Base-by-base conservation (phyloP, 176 grass and related monocot genomes). In the Eragrostis nindensis region DNA sequence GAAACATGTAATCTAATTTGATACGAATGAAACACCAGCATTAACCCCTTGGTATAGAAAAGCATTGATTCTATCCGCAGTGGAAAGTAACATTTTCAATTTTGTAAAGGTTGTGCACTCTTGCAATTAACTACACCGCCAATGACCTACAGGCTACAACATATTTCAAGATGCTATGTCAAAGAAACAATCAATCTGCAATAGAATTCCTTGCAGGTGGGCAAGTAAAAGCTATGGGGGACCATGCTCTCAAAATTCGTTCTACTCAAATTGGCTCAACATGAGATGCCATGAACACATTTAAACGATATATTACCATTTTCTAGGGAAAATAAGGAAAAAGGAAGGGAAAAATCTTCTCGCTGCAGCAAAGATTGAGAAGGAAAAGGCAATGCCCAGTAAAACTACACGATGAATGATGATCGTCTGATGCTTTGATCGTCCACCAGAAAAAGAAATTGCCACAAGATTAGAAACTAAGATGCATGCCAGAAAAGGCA, bases 81-180 rank as follows among this genome's bases (percentile, higher is more conserved):
- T 48, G 17, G 45, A 26, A 39, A 4, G 8, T 27, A 39, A 48
- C 11, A 45, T 50, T 62, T n/a, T 75, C 61, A 60, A 75, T 26
- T 80, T 74, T 47, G 67, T 60, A 41, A 73, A 46, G 54, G 62
- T 86, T 74, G 49, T 66, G 61, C 67, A 85, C 46, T 72, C 16
- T 41, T 36, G n/a, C 39, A 5, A 40, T 24, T 27, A 62, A 29
- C 54, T 26, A 44, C 2, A 8, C 65, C 11, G 50, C 40, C 45
- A 36, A 38, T 25, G 65, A 14, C 38, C 19, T 54, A 44, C n/a
- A n/a, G n/a, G n/a, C n/a, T n/a, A n/a, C 55, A 77, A 47, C 70
- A 5, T 46, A 26, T 44, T 10, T 30, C 22, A 63, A 44, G 52
- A 38, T 18, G 18, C n/a, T 53, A 44, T 38, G 44, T 22, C 74